Evolutionary conservation across 805 yeast species (phyloP), one percentile per base, ranked within the genome.

Genomic region (Saccharomycopsis selenospora): DNA sequence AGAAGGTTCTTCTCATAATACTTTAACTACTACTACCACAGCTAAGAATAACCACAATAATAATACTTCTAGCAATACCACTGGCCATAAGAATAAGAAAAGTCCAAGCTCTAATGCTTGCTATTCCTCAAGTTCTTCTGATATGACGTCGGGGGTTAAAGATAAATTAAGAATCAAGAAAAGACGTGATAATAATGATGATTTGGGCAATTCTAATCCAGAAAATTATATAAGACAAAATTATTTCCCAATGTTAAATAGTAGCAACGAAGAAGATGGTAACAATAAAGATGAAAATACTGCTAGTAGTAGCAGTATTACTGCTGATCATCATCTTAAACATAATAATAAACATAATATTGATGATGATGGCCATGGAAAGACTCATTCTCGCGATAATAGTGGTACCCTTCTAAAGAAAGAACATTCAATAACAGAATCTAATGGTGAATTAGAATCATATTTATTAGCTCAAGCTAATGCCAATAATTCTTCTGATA

Each of bases 81-180:
- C 8, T 11, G 24, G n/a, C n/a, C 14, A 11, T 3, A 5, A 30
- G 42, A 4, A 30, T 28, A 14, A 14, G 10, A 5, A 14, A 45
- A 4, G 6, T 6, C 43, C 20, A 17, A 4, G 13, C 40, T 10
- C 24, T 6, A 25, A 6, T 7, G 47, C 47, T 5, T 6, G 7
- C 6, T 33, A 42, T 4, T 33, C 47, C 4, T 17, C 42, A 8
- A 18, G 65, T 59, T 57, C 67, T 53, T 36, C 71, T 69, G n/a
- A 53, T 45, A 60, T 69, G 13, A 47, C 3, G 63, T 58, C n/a
- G 65, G 63, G 18, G 28, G 28, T 29, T 18, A 22, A 22, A 44
- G 47, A 51, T 7, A 40, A 24, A 46, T 40, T 7, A 49, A 48
- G 23, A 55, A 47, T 5, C 49, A 40, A 48, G 13, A 64, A 60